These are phyloP conservation scores for Acanthamoeba quina DNA, from an alignment of 208 protist species.

Conservation along the genomic window DNA sequence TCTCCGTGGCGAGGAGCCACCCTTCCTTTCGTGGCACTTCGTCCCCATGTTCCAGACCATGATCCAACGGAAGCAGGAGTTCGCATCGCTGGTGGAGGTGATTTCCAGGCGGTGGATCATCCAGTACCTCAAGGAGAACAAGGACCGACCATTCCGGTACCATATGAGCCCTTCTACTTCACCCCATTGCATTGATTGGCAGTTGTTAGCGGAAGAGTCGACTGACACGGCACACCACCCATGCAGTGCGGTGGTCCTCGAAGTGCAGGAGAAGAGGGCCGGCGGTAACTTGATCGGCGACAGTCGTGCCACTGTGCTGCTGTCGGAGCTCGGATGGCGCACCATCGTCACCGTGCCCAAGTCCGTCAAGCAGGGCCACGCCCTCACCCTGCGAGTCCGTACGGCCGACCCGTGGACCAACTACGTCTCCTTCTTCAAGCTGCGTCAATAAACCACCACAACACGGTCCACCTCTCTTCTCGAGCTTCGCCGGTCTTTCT, in stretches of 20 bases:
- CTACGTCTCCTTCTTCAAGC: conserved; percentile 59
- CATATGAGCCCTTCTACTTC: not conserved
- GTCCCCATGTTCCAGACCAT: conserved; percentile 56
- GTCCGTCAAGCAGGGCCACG: conserved; percentile 42
- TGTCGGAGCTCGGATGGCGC: conserved; percentile 16
- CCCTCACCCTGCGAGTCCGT: conserved; percentile 30
- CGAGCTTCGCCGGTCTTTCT: too few species aligned
- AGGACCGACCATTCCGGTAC: conserved; percentile 37
- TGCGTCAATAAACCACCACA: not conserved
- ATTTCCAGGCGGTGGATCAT: not conserved
- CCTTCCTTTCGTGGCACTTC: conserved; percentile 47
- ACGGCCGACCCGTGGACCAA: conserved; percentile 48
- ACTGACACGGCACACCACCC: not conserved
- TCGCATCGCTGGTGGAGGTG: conserved; percentile 33
- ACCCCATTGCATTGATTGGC: not conserved
- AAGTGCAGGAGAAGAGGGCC: conserved; percentile 28
- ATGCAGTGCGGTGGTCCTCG: conserved; percentile 48
- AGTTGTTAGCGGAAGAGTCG: too few species aligned
- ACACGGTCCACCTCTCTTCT: too few species aligned
- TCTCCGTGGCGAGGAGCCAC: not conserved
- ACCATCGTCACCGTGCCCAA: conserved; percentile 66
- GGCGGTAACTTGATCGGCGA: conserved; percentile 47
- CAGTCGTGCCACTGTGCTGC: conserved; percentile 41
- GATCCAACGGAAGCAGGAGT: not conserved
- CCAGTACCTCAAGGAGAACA: conserved; percentile 50